These are phyloP conservation scores for Solanum virginianum DNA, from an alignment of 257 asterid species.

Conservation along the genomic window DNA sequence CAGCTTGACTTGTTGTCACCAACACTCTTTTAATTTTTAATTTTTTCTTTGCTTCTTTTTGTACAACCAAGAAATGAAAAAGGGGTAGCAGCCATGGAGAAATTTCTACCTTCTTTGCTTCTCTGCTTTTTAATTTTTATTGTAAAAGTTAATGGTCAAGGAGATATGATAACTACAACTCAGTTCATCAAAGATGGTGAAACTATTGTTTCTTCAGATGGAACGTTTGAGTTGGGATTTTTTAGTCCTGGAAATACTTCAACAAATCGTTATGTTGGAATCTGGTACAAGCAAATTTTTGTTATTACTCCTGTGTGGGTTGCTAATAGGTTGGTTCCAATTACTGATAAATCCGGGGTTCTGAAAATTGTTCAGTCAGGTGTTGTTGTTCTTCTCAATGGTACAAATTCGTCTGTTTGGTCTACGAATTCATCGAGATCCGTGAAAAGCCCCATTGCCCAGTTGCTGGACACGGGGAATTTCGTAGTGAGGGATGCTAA, in stretches of 20 bases:
- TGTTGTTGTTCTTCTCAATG: slow-evolving; percentile 16
- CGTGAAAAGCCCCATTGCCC: slow-evolving; percentile 13
- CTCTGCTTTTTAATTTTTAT: neutral
- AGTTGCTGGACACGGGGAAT: slow-evolving; percentile 37
- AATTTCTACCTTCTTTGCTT: neutral
- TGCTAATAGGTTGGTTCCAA: slow-evolving; percentile 17
- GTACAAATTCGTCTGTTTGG: slow-evolving; percentile 17
- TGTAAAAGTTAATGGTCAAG: neutral
- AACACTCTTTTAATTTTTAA: neutral
- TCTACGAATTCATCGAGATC: slow-evolving; percentile 17
- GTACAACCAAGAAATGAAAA: neutral
- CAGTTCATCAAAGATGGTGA: slow-evolving; percentile 16
- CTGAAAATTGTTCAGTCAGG: slow-evolving; percentile 16
- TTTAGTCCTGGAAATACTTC: slow-evolving; percentile 24
- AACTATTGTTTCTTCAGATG: slow-evolving; percentile 24
- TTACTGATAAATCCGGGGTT: slow-evolving; percentile 3
- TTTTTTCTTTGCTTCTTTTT: neutral
- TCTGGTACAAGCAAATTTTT: slow-evolving; percentile 30
- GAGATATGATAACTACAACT: slow-evolving; percentile 3
- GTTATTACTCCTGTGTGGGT: slow-evolving; percentile 25
- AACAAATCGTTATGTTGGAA: slow-evolving; percentile 18
- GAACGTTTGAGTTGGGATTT: slow-evolving; percentile 31
- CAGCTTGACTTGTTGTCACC: neutral
- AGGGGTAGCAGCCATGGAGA: neutral
- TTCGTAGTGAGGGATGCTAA: too few relatives aligned